phyloP scores from a whole-genome alignment of 768 basidiomycete species.

The Amanita rubescens region DNA sequence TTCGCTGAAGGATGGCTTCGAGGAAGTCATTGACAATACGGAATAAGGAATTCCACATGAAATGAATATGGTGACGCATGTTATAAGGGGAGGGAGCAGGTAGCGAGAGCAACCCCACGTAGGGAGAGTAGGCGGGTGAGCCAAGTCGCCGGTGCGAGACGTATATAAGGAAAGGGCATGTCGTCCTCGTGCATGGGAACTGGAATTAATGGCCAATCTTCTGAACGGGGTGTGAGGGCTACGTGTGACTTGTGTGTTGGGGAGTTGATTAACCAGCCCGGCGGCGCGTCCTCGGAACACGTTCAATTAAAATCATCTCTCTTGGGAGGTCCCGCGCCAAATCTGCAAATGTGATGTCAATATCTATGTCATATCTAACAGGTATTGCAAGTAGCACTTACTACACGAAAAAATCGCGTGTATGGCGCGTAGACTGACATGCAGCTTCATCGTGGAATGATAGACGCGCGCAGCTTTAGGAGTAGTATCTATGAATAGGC shows the following conservation, averaged over 20 bases:
- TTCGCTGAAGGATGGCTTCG: conserved; percentile 4
- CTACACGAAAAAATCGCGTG: background rate
- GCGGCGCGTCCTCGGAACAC: background rate
- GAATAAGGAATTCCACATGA: conserved; percentile 1
- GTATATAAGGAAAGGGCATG: conserved; percentile 3
- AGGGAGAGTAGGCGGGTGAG: background rate
- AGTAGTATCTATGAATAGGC: too few species aligned
- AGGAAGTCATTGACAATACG: conserved; percentile 6
- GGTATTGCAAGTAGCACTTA: background rate
- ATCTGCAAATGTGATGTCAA: background rate
- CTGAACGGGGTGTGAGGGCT: background rate
- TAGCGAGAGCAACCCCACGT: background rate
- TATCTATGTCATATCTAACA: background rate
- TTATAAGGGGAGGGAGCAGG: background rate
- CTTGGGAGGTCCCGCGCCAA: background rate
- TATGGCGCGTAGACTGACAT: background rate
- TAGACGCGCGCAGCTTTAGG: background rate
- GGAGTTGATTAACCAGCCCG: background rate
- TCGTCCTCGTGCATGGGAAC: background rate
- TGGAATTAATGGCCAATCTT: background rate
- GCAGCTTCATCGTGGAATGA: background rate
- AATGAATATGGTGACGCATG: background rate
- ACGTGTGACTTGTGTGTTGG: background rate
- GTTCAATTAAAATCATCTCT: background rate
- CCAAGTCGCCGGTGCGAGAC: background rate